Evolutionary conservation across 1,139 yeast species (phyloP).

Genomic region (Geotrichum bryndzae): DNA sequence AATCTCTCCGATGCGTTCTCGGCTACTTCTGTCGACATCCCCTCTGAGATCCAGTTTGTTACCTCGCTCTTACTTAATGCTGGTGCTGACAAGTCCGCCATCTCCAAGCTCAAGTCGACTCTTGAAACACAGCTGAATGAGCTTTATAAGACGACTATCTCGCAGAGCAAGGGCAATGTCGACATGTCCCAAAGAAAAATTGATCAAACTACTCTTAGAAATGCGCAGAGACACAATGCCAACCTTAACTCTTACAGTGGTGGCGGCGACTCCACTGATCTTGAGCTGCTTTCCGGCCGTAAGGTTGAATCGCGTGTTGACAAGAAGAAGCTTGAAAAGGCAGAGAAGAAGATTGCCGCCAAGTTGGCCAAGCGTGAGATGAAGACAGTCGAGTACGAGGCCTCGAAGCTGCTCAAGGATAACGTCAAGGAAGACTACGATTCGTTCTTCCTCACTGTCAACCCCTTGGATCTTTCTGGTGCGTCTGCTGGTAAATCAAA

Average conservation of each 20-base stretch:
- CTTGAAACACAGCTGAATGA: conserved; percentile 47
- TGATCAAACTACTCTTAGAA: conserved; percentile 36
- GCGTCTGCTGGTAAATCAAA: conserved; percentile 90
- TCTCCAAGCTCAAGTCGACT: conserved; percentile 43
- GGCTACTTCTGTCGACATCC: conserved; percentile 56
- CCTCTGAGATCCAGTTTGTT: conserved; percentile 61
- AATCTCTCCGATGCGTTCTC: conserved; percentile 74
- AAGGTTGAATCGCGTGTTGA: conserved; percentile 92
- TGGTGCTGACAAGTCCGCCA: conserved; percentile 61
- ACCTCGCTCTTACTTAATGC: conserved; percentile 63
- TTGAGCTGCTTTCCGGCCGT: conserved; percentile 81
- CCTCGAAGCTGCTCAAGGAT: conserved; percentile 74
- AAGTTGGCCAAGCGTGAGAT: conserved; percentile 86
- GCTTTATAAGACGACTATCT: conserved; percentile 62
- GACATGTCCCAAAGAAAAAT: conserved; percentile 80
- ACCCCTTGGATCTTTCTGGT: conserved; percentile 81
- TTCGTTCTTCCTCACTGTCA: conserved; percentile 87
- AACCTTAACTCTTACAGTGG: conserved; percentile 34
- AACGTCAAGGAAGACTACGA: conserved; percentile 71
- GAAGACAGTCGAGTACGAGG: conserved; percentile 63
- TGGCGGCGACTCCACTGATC: conserved; percentile 62
- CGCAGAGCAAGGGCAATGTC: conserved; percentile 39
- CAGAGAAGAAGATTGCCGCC: conserved; percentile 93
- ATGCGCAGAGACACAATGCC: conserved; percentile 34
- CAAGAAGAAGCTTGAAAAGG: conserved; percentile 92